Conservation (phyloP, 2,329 filamentous ascomycete species). For the Aureobasidium namibiae region DNA sequence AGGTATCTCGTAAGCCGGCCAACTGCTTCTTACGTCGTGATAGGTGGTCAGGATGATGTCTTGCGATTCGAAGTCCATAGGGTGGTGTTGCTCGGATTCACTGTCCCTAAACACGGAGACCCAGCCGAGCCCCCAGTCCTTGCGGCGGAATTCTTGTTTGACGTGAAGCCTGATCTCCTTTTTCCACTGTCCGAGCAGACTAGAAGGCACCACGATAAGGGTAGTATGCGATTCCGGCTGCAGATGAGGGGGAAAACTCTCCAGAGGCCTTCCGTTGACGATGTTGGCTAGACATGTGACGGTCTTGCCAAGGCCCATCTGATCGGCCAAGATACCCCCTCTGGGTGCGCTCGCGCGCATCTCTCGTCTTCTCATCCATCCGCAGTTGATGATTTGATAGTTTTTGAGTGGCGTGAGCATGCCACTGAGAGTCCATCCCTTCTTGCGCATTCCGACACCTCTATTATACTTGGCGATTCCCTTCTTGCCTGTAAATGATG, state of each 20-base stretch:
- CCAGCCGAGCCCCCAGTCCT: conserved; percentile 12
- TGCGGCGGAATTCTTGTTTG: neutral
- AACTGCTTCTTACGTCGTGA: conserved; percentile 32
- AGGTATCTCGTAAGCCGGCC: neutral
- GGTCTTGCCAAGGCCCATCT: conserved; percentile 36
- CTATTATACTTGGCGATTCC: neutral
- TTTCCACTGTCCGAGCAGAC: conserved; percentile 32
- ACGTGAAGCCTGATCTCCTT: conserved; percentile 23
- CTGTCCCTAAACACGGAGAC: conserved; percentile 12
- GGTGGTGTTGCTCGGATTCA: neutral
- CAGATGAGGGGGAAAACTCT: conserved; percentile 3
- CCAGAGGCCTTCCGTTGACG: conserved; percentile 28
- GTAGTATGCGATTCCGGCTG: conserved; percentile 25
- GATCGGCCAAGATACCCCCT: conserved; percentile 35
- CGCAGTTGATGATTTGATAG: conserved; percentile 45
- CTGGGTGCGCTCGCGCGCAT: conserved; percentile 20
- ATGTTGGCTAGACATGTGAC: conserved; percentile 38
- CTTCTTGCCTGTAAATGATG: conserved; percentile 32
- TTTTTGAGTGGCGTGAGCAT: conserved; percentile 39
- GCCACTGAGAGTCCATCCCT: conserved; percentile 38
- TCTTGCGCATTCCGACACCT: conserved; percentile 26
- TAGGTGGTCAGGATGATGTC: conserved; percentile 36
- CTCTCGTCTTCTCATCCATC: conserved; percentile 50
- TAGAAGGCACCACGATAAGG: conserved; percentile 34
- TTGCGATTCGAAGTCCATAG: neutral